phyloP scores from a whole-genome alignment of 192 early-diverging fungal species.

The Coemansia sp. region DNA sequence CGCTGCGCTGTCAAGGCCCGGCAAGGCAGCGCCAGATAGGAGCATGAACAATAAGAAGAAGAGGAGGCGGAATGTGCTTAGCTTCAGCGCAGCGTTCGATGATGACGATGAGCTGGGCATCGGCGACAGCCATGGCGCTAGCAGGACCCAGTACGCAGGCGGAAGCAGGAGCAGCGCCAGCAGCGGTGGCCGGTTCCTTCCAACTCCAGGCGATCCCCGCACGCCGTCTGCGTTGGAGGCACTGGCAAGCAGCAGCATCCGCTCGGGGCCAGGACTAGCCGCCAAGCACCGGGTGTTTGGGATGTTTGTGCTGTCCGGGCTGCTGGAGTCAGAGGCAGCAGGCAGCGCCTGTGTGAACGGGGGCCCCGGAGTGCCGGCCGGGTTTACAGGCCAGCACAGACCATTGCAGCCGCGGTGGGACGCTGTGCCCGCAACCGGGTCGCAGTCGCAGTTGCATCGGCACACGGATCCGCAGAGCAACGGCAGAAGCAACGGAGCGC shows the following conservation, averaged over 20 bases:
- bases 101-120: conserved; percentile 8
- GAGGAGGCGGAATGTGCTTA: conserved; percentile 19
- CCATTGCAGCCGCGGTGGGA: conserved; percentile 22
- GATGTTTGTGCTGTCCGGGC: conserved; percentile 12
- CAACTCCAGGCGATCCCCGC: neutral
- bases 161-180: neutral
- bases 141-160: neutral
- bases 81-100: conserved; percentile 28
- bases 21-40: neutral
- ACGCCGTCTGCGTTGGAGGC: neutral
- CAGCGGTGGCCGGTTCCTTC: neutral
- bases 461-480: too few relatives aligned
- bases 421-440: conserved; percentile 15
- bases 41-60: conserved; percentile 9
- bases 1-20: neutral
- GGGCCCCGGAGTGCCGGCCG: conserved; percentile 19
- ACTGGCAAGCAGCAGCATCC: neutral
- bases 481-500: neutral
- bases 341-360: neutral
- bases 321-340: conserved; percentile 7
- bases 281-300: conserved; percentile 16
- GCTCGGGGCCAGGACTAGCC: neutral
- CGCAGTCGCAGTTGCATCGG: conserved; percentile 5
- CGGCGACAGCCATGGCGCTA: neutral
- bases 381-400: conserved; percentile 14